A percentile compares a stretch with the other conserved stretches of the same genome.
These are phyloP conservation scores for Lyophyllum decastes DNA, from an alignment of 768 basidiomycete species.

Conservation along the genomic window DNA sequence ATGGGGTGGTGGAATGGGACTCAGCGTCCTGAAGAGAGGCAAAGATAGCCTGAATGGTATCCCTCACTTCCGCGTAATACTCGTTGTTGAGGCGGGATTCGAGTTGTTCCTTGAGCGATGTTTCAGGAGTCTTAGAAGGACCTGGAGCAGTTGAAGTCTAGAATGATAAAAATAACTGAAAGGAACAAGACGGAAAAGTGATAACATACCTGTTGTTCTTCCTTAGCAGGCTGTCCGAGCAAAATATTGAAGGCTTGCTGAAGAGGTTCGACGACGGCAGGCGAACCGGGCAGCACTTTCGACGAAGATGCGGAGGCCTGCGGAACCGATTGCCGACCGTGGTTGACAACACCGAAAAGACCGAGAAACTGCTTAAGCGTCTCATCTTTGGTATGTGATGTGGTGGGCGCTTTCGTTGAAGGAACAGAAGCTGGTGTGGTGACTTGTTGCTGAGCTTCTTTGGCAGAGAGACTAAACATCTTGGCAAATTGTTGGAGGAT, in stretches of 20 bases:
- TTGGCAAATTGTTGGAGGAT: neutral
- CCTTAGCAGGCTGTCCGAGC: neutral
- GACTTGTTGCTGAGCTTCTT: neutral
- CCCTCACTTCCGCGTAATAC: slow-evolving; percentile 33
- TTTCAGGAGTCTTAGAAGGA: slow-evolving; percentile 5
- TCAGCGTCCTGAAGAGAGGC: slow-evolving; percentile 30
- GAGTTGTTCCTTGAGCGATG: slow-evolving; percentile 29
- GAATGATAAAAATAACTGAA: neutral
- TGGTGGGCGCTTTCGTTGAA: neutral
- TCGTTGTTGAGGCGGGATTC: slow-evolving; percentile 32
- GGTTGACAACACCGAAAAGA: neutral
- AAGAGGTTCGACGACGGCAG: neutral
- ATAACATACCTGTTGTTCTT: neutral
- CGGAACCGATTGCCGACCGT: neutral
- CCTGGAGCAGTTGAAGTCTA: neutral
- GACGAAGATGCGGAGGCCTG: neutral
- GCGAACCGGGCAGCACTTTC: neutral
- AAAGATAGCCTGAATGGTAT: slow-evolving; percentile 41
- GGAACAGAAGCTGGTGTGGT: neutral
- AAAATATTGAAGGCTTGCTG: neutral
- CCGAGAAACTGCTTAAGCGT: neutral
- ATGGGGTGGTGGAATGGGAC: neutral
- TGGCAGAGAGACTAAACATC: neutral
- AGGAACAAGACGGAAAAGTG: neutral
- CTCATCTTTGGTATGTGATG: neutral